Base-by-base conservation (phyloP, 352 stramenopile genomes). In the Phytopythium kandeliae region DNA sequence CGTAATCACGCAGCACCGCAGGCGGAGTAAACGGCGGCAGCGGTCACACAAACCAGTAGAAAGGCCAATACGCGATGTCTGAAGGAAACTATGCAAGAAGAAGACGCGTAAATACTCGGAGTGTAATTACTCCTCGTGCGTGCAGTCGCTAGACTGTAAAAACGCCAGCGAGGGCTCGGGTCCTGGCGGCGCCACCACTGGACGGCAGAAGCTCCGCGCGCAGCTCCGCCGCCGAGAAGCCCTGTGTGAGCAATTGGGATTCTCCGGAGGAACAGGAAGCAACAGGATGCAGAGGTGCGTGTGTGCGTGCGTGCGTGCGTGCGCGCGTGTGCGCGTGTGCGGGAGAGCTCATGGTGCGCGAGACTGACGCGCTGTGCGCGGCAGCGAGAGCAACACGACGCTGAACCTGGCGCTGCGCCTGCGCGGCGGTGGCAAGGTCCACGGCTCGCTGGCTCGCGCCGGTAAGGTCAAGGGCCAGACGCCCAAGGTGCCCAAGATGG, bases 391-490 rank as follows among this genome's bases (percentile, higher is more conserved):
- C 78, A 92, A 97, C 73, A 96, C 81, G 41, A 98, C 95, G 46
- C 78, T 99, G 46, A 95, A 98, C 80, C 69, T 99, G 61, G 96
- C 97, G 54, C 77, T 99, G 35, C 88, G 96, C 64, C 86, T 98
- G 48, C 89, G 95, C 56, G 84, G 84, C 85, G 84, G 84, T 89
- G 96, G 95, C 80, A 98, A 98, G 89, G 96, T 99, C 74, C 97
- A 99, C 95, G 97, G 97, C 93, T 99, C 97, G 65, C 82, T 99
- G 67, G 96, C 97, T 80, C 97, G 97, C 98, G 97, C 97, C 76
- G 97, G 97, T 96, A 99, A 99, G 87, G 97, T 99, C 43, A 99
- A 99, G 88, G 96, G 96, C 69, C 97, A 99, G 83, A 99, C 97
- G 45, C 97, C 97, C 65, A 99, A 99, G 93, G 96, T 99, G 40